These are phyloP conservation scores for Gracilaria domingensis DNA, from an alignment of 23 red algal genomes.

Conservation along the genomic window DNA sequence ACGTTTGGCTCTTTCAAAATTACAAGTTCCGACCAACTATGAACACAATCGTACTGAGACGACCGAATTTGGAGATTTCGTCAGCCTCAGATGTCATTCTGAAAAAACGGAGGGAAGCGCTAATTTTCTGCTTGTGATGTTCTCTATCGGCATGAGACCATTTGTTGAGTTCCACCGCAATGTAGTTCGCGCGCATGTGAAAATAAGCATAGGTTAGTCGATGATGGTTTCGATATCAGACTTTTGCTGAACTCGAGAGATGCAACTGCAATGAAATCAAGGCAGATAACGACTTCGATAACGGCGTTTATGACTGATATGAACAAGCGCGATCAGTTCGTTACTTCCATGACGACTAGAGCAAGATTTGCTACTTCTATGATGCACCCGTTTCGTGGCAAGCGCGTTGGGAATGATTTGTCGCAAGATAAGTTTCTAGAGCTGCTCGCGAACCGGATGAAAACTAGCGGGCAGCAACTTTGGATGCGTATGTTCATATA, in stretches of 20 bases:
- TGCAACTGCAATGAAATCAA: not conserved
- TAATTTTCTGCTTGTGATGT: not conserved
- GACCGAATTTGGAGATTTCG: too few species aligned
- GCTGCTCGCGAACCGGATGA: constrained; percentile 17
- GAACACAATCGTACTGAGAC: not conserved
- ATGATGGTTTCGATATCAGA: not conserved
- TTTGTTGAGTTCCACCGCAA: not conserved
- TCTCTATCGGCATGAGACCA: not conserved
- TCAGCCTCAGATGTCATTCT: not conserved
- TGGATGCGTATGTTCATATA: not conserved
- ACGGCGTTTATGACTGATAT: not conserved
- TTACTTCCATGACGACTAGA: constrained; percentile 21
- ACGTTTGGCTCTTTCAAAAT: not conserved
- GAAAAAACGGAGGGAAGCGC: not conserved
- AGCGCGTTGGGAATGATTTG: not conserved
- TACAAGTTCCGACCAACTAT: not conserved
- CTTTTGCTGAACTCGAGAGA: not conserved
- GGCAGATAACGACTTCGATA: not conserved
- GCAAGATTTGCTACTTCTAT: constrained; percentile 28
- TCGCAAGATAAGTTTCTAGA: constrained; percentile 29
- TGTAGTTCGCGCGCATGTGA: not conserved
- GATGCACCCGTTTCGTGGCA: constrained; percentile 1
- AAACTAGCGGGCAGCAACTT: constrained; percentile 7
- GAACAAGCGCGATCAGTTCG: not conserved
- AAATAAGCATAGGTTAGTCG: not conserved